Percentiles rank a stretch among this genome's conserved stretches.
Conservation (phyloP, 768 basidiomycete species). For the Psilocybe tampanensis region DNA sequence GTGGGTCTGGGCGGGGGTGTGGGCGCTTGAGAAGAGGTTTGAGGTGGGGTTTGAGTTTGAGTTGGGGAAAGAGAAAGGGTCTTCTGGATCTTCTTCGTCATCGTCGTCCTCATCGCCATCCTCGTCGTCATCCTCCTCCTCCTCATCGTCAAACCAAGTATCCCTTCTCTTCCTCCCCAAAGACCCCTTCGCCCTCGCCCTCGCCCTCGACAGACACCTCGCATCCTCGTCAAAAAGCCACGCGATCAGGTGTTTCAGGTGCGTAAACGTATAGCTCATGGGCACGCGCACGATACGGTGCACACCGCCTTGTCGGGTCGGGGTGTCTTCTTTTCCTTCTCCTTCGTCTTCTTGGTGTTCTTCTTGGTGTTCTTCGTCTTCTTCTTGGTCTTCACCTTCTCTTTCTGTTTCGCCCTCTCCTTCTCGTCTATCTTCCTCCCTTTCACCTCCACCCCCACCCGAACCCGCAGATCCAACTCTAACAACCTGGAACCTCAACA, state of each 20-base stretch:
- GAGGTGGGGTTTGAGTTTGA: too few relatives aligned
- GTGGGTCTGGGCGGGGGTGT: conserved; percentile 20
- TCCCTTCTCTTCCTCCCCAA: too few relatives aligned
- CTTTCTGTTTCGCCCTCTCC: neutral
- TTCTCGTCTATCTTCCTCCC: neutral
- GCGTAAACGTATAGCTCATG: conserved; percentile 67
- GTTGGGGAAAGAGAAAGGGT: too few relatives aligned
- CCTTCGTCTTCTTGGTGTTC: neutral
- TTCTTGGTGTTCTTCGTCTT: neutral
- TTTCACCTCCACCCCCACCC: too few relatives aligned
- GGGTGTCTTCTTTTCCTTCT: conserved; percentile 4
- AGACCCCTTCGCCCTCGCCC: too few relatives aligned
- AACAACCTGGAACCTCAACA: conserved; percentile 65
- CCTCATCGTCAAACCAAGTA: too few relatives aligned
- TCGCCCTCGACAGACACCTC: too few relatives aligned
- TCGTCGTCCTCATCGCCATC: too few relatives aligned
- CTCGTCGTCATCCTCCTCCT: too few relatives aligned
- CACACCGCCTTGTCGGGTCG: conserved; percentile 47
- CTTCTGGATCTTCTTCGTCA: too few relatives aligned
- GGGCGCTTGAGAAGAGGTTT: too few relatives aligned
- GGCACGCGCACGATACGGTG: conserved; percentile 73
- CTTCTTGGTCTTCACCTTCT: neutral
- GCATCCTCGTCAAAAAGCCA: conserved; percentile 51
- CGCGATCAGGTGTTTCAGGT: conserved; percentile 61
- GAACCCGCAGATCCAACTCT: conserved; percentile 22